Conservation (phyloP, 202 grass and related monocot species). For the Setaria viridis region DNA sequence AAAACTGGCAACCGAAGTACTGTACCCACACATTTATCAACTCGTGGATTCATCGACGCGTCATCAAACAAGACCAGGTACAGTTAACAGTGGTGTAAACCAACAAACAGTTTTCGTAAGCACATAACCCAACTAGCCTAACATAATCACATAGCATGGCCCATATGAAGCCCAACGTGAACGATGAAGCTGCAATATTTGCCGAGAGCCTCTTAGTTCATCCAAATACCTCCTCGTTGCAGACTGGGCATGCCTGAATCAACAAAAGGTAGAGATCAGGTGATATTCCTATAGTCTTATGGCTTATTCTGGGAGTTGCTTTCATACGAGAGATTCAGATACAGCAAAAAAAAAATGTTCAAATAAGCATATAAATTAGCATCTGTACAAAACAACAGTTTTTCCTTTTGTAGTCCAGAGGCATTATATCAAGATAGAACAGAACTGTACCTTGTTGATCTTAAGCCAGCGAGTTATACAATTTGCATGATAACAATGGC, state of each 20-base stretch:
- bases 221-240: constrained; percentile 93
- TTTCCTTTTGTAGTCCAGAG: not conserved
- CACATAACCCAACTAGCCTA: constrained; percentile 14
- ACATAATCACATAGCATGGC: constrained; percentile 8
- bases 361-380: not conserved
- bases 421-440: not conserved
- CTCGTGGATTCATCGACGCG: constrained; percentile 37
- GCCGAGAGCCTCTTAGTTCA: constrained; percentile 8
- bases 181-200: not conserved
- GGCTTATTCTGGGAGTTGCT: not conserved
- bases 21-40: constrained; percentile 24
- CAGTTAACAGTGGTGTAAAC: constrained; percentile 11
- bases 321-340: not conserved
- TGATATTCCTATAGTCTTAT: not conserved
- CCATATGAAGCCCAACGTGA: constrained; percentile 5
- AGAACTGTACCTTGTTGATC: constrained; percentile 74
- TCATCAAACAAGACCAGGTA: constrained; percentile 26
- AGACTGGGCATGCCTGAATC: constrained; percentile 84
- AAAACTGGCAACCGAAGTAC: constrained; percentile 40
- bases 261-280: constrained; percentile 28
- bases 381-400: constrained; percentile 1
- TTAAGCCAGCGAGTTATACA: constrained; percentile 91
- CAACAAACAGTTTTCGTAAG: constrained; percentile 8
- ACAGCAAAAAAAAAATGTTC: not conserved
- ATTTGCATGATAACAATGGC: constrained; percentile 78